phyloP scores from a whole-genome alignment of 2,329 filamentous ascomycete species.

The Curvularia verruculosa region DNA sequence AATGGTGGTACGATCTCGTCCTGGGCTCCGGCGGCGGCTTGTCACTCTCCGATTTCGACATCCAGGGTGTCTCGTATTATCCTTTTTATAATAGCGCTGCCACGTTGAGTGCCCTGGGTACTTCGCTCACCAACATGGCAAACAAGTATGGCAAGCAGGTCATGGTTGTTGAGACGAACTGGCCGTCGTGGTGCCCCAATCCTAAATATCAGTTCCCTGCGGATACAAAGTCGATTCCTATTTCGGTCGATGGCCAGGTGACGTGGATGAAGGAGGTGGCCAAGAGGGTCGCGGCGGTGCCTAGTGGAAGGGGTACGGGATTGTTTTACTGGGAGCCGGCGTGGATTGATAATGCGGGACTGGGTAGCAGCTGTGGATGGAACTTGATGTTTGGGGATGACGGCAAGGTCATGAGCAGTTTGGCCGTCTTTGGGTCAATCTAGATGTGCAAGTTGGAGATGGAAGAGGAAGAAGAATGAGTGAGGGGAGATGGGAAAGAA shows the following conservation, averaged over 20 bases:
- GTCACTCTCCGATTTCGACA: conserved; percentile 65
- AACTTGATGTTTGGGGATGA: conserved; percentile 66
- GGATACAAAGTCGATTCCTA: conserved; percentile 65
- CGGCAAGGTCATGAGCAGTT: conserved; percentile 62
- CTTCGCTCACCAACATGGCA: conserved; percentile 64
- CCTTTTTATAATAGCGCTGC: conserved; percentile 70
- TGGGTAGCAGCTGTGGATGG: conserved; percentile 69
- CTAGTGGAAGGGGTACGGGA: conserved; percentile 59
- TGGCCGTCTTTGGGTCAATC: conserved; percentile 58
- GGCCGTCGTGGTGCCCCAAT: conserved; percentile 68
- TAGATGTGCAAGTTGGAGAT: not conserved
- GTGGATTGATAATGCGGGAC: conserved; percentile 68
- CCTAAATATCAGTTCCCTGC: conserved; percentile 65
- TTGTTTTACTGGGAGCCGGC: conserved; percentile 78
- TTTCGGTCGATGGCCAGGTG: conserved; percentile 67
- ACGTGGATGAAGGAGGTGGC: conserved; percentile 67
- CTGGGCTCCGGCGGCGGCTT: conserved; percentile 54
- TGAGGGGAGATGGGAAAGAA: not conserved
- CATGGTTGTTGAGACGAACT: conserved; percentile 73
- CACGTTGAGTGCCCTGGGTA: conserved; percentile 63
- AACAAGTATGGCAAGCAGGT: conserved; percentile 68
- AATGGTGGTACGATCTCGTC: conserved; percentile 68
- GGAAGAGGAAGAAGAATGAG: not conserved
- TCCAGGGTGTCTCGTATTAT: conserved; percentile 76
- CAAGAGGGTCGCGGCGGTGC: conserved; percentile 59